Evolutionary conservation across 768 basidiomycete species (phyloP), one percentile per base, ranked within the genome.

Genomic region (Lactarius hatsudake): DNA sequence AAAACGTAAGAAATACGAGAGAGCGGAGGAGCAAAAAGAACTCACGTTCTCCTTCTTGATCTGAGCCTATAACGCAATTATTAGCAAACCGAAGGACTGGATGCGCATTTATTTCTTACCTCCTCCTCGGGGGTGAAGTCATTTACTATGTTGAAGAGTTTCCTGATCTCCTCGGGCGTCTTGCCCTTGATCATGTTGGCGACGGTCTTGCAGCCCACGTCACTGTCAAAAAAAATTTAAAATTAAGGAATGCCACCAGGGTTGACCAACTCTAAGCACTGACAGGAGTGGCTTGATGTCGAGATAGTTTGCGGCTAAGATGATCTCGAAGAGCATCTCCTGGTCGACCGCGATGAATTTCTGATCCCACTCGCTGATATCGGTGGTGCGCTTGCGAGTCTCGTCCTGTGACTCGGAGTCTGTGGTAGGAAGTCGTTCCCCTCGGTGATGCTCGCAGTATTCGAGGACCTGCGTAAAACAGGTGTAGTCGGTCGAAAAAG

Each of bases 151-250:
- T 97, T 96, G 83, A 95, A 98, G 62, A 98, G 86, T 75, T 98
- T 98, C 66, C 96, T 90, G 72, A 99, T 98, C 81, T 98, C 97
- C 78, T 98, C 97, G 28, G 97, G 97, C 4, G 96, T 96, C 86
- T 99, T 99, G 40, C 97, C 97, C 82, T 99, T 98, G 86, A 99
- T 98, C 97, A 98, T 99, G 84, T 98, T 98, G 17, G 97, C 97
- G 5, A 97, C 96, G 4, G 94, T 97, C 84, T 97, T 96, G 86
- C 96, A 97, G 1, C 96, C 96, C 66, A 97, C 94, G 75, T 97
- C 96, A 71, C 94, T 96, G 71, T 43, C 34, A 61, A 67, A 42
- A 20, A 0, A 20, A 20, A 1, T 5, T 34, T 7, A 34, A 13
- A 67, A 58, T 20, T 61, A 20, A 73, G 57, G 28, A 64, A 32